Evolutionary conservation across 73 alveolate genomes (phyloP).

Genomic region (Symbiodinium natans): DNA sequence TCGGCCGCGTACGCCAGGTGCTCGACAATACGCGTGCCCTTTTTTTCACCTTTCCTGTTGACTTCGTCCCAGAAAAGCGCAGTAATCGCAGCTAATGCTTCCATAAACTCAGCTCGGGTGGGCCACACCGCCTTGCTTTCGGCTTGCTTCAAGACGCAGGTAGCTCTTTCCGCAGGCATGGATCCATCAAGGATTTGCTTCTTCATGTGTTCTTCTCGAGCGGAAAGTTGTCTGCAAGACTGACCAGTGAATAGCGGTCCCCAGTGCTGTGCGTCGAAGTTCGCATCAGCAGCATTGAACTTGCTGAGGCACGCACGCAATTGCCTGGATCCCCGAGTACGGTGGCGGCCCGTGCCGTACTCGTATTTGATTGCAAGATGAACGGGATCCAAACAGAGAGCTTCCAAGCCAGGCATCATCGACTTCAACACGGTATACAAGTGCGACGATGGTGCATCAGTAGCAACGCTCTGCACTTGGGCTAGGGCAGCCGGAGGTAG

Average conservation of each 20-base stretch:
- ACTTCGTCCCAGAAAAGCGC: not conserved
- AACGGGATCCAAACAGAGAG: not conserved
- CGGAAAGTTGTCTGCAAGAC: too few relatives aligned
- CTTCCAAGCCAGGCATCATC: not conserved
- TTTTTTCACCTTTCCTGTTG: not conserved
- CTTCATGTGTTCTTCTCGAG: not conserved
- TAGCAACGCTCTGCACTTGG: not conserved
- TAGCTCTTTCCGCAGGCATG: slow-evolving; percentile 1
- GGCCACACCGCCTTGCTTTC: not conserved
- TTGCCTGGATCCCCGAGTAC: not conserved
- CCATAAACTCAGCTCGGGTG: not conserved
- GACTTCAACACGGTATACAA: not conserved
- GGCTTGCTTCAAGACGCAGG: not conserved
- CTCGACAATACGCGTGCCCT: not conserved
- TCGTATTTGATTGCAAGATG: slow-evolving; percentile 16
- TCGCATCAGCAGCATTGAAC: not conserved
- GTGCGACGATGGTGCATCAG: not conserved
- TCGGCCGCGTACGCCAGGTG: not conserved
- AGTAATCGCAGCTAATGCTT: not conserved
- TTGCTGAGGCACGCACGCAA: not conserved
- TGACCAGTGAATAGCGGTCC: not conserved
- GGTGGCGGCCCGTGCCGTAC: not conserved
- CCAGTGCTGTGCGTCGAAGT: not conserved
- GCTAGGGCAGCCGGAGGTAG: not conserved
- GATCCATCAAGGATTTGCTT: not conserved